A percentile compares a stretch with the other conserved stretches of the same genome.
phyloP scores from a whole-genome alignment of 2,329 filamentous ascomycete genomes.

The Acrocalymma vagum region DNA sequence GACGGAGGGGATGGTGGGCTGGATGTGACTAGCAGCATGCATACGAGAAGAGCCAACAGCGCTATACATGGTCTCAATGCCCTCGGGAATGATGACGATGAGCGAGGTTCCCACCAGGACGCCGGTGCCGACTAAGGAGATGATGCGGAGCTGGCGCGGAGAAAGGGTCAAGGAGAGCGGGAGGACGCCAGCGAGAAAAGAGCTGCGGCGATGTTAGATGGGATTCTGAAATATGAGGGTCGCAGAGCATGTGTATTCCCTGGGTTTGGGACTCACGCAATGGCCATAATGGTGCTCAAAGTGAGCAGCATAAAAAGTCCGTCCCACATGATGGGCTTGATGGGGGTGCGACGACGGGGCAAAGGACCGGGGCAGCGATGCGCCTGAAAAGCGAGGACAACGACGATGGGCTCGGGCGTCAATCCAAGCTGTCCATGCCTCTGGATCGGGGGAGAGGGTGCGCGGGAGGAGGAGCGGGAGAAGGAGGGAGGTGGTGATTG shows the following conservation, averaged over 20 bases:
- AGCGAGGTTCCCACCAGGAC: constrained; percentile 94
- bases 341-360: constrained; percentile 18
- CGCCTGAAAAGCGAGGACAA: constrained; percentile 21
- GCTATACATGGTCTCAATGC: constrained; percentile 86
- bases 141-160: constrained; percentile 83
- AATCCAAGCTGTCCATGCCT: constrained; percentile 27
- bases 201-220: constrained; percentile 65
- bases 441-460: neutral
- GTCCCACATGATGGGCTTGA: constrained; percentile 63
- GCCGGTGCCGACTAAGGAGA: constrained; percentile 92
- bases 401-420: constrained; percentile 13
- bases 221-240: neutral
- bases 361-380: constrained; percentile 19
- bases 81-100: constrained; percentile 97
- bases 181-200: constrained; percentile 90
- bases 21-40: constrained; percentile 29
- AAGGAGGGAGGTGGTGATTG: constrained; percentile 2
- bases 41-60: constrained; percentile 45
- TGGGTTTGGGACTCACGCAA: constrained; percentile 59
- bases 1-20: constrained; percentile 33
- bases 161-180: constrained; percentile 90
- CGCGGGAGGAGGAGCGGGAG: constrained; percentile 3
- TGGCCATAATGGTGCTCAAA: constrained; percentile 71
- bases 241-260: neutral
- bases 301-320: constrained; percentile 71